phyloP scores from a whole-genome alignment of 345 rosid species.

The Tarenaya hassleriana region DNA sequence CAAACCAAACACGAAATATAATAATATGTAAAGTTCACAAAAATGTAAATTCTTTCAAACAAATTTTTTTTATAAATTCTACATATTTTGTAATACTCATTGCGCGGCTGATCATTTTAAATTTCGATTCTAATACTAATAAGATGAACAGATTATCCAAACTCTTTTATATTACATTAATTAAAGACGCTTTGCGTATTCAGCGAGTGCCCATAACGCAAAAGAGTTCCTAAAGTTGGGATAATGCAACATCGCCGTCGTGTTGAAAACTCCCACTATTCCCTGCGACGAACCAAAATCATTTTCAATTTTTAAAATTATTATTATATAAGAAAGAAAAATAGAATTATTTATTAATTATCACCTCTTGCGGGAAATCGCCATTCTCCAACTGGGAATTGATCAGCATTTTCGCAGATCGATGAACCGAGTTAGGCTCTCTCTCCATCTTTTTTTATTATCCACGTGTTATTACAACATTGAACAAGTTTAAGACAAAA shows the following conservation, averaged over 20 bases:
- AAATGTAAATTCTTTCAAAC: no score
- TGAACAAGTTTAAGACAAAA: no score
- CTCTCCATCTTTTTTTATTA: neutral
- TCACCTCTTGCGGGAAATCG: slow-evolving; percentile 2
- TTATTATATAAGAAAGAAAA: neutral
- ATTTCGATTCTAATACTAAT: no score
- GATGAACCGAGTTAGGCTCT: neutral
- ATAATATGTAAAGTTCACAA: no score
- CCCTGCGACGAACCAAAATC: slow-evolving; percentile 21
- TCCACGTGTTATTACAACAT: no score
- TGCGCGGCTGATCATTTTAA: no score
- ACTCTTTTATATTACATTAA: no score
- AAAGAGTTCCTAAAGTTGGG: slow-evolving; percentile 23
- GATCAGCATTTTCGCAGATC: neutral
- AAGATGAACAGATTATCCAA: no score
- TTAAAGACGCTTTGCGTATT: slow-evolving; percentile 19
- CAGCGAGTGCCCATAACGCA: slow-evolving; percentile 33
- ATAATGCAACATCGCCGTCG: slow-evolving; percentile 26
- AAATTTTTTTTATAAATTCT: no score
- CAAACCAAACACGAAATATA: no score
- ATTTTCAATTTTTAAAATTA: neutral
- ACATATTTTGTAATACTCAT: no score
- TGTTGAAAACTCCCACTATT: slow-evolving; percentile 35
- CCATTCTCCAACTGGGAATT: slow-evolving; percentile 1
- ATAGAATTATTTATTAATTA: no score